Evolutionary conservation across 306 rosid species (phyloP), one percentile per base, ranked within the genome.

Genomic region (Rosa chinensis): DNA sequence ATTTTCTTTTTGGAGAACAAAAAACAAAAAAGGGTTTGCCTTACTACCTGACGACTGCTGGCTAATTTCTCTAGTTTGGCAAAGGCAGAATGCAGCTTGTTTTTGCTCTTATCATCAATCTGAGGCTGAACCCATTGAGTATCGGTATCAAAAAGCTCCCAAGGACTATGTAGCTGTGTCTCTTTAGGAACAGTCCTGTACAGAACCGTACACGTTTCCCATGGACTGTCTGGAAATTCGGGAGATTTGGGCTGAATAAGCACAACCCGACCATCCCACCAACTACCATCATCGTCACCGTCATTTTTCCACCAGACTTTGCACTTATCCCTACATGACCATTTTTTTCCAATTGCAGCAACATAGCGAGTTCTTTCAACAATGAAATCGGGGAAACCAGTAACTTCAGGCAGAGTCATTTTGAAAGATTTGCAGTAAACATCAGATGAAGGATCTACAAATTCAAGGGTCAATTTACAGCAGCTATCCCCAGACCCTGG

Each of bases 401-500:
- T 90, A 81, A 93, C 89, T 77, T 96, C 97, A 8, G 98, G 96
- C 35, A 96, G 89, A 79, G 98, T 89, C 86, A 96, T 84, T 72
- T 85, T 96, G 81, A 96, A 96, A 62, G 86, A 87, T 82, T 83
- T 87, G 25, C 86, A 81, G 47, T 67, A 79, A 43, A 90, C 96
- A 58, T 77, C 79, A 72, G 99, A 93, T 82, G 79, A 25, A 40
- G 89, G 91, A 86, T 96, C 97, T 55, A 90, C 85, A 86, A 93
- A 96, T 80, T 87, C 84, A 74, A 96, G 94, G 21, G 80, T 78
- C 94, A 96, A 85, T 89, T 93, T 96, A 85, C 99, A 96, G 94
- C 99, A 91, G 89, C 99, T 89, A 83, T 93, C 99, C 72, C 99
- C 99, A 80, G 98, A 96, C 55, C 99, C 99, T 13, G 97, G 85